phyloP scores from a whole-genome alignment of 495 filamentous ascomycete species.

The Pseudomonodictys pantanalensis region DNA sequence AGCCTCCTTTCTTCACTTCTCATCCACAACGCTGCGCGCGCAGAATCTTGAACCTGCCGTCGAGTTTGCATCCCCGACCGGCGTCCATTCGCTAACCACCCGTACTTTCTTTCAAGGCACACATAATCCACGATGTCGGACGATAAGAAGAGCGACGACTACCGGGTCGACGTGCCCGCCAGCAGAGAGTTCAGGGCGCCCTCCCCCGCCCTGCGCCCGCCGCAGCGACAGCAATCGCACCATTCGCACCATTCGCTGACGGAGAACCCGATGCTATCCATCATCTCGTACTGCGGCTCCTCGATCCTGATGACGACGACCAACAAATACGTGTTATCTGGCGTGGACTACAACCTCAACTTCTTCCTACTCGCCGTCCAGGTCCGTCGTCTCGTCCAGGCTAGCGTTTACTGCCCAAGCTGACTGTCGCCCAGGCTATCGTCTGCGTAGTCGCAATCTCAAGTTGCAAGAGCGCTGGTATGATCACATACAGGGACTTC shows the following conservation, averaged over 20 bases:
- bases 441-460: constrained; percentile 91
- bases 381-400: constrained; percentile 53
- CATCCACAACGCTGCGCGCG: background rate
- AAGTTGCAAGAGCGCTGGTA: constrained; percentile 71
- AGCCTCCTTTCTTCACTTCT: constrained; percentile 5
- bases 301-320: constrained; percentile 98
- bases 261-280: constrained; percentile 73
- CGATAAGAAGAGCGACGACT: constrained; percentile 76
- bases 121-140: constrained; percentile 54
- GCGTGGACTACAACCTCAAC: constrained; percentile 88
- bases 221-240: constrained; percentile 42
- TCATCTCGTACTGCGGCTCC: constrained; percentile 86
- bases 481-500: constrained; percentile 90
- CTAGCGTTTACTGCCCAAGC: background rate
- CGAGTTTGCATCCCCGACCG: constrained; percentile 6
- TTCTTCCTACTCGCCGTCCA: constrained; percentile 92
- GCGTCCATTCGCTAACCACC: constrained; percentile 9
- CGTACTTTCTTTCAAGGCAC: background rate
- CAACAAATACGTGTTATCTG: constrained; percentile 97
- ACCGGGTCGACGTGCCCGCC: constrained; percentile 47
- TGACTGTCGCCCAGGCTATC: constrained; percentile 59
- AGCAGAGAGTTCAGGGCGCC: constrained; percentile 49
- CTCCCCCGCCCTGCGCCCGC: constrained; percentile 36
- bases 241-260: constrained; percentile 43
- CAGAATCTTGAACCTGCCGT: constrained; percentile 13